Evolutionary conservation across 257 asterid species (phyloP).

Genomic region (Craterostigma plantagineum): DNA sequence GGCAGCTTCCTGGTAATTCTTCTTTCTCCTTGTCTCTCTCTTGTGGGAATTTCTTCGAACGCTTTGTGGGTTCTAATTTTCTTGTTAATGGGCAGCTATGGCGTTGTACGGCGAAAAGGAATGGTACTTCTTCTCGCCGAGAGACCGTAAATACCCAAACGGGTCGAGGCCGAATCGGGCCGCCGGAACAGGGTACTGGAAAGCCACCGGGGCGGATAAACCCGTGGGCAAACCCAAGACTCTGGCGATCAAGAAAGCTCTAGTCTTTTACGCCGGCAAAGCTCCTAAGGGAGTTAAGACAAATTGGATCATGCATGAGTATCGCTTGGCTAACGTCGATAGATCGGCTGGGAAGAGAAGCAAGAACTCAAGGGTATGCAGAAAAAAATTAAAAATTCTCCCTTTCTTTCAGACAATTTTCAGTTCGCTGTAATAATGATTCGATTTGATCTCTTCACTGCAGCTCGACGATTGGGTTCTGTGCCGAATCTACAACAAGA

Average conservation of each 20-base stretch:
- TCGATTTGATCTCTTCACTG: no score
- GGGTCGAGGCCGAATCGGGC: slow-evolving; percentile 85
- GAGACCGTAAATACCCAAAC: slow-evolving; percentile 82
- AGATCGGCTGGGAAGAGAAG: slow-evolving; percentile 56
- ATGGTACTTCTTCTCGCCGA: slow-evolving; percentile 78
- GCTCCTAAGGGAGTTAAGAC: slow-evolving; percentile 72
- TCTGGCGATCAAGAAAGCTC: slow-evolving; percentile 59
- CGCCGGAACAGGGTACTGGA: slow-evolving; percentile 83
- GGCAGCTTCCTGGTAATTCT: slow-evolving; percentile 64
- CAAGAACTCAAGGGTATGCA: slow-evolving; percentile 49
- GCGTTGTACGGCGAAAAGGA: slow-evolving; percentile 79
- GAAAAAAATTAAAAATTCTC: no score
- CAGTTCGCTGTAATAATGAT: no score
- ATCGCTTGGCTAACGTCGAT: slow-evolving; percentile 67
- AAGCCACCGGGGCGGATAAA: slow-evolving; percentile 86
- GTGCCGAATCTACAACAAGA: slow-evolving; percentile 46
- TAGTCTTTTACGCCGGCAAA: slow-evolving; percentile 76
- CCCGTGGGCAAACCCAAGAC: slow-evolving; percentile 54
- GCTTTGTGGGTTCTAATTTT: no score
- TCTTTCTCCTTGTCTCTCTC: no score
- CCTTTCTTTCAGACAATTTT: no score
- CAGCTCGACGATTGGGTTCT: slow-evolving; percentile 79
- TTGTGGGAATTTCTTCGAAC: background rate
- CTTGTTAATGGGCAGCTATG: slow-evolving; percentile 20
- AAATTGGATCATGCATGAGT: slow-evolving; percentile 87